phyloP scores from a whole-genome alignment of 805 yeast species.

The Yamadazyma akitaensis region DNA sequence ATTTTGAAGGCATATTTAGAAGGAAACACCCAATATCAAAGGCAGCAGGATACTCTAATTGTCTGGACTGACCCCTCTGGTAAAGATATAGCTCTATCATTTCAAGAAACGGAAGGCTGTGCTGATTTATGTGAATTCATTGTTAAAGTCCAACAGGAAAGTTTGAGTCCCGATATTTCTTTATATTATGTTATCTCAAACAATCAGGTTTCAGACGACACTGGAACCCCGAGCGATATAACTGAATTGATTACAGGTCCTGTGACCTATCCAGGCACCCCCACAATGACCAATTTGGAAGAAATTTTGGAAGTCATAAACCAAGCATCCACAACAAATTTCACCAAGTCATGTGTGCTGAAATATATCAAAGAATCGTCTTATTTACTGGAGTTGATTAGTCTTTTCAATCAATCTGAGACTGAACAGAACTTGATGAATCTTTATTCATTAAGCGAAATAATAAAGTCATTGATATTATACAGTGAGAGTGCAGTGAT shows the following conservation, averaged over 20 bases:
- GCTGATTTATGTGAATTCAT: slow-evolving; percentile 78
- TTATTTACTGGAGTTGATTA: slow-evolving; percentile 52
- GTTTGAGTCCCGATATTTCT: slow-evolving; percentile 60
- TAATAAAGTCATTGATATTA: slow-evolving; percentile 64
- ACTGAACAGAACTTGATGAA: slow-evolving; percentile 45
- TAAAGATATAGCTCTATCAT: slow-evolving; percentile 80
- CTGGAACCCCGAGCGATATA: slow-evolving; percentile 37
- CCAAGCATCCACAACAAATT: slow-evolving; percentile 59
- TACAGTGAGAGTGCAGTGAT: slow-evolving; percentile 56
- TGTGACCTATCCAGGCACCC: slow-evolving; percentile 59
- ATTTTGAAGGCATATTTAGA: slow-evolving; percentile 65
- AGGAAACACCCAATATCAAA: slow-evolving; percentile 78
- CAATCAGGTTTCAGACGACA: slow-evolving; percentile 19
- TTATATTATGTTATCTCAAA: slow-evolving; percentile 59
- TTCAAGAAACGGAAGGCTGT: slow-evolving; percentile 91
- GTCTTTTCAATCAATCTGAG: slow-evolving; percentile 58
- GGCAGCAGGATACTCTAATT: slow-evolving; percentile 90
- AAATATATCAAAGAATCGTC: slow-evolving; percentile 50
- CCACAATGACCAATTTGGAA: slow-evolving; percentile 48
- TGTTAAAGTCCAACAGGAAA: slow-evolving; percentile 58
- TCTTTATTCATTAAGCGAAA: slow-evolving; percentile 66
- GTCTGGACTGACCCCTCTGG: slow-evolving; percentile 86
- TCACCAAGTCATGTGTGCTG: slow-evolving; percentile 58
- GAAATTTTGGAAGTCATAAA: slow-evolving; percentile 54
- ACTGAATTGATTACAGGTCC: slow-evolving; percentile 84